These are phyloP conservation scores for Cryphonectria japonica DNA, from an alignment of 2,329 filamentous ascomycete species.

Conservation along the genomic window DNA sequence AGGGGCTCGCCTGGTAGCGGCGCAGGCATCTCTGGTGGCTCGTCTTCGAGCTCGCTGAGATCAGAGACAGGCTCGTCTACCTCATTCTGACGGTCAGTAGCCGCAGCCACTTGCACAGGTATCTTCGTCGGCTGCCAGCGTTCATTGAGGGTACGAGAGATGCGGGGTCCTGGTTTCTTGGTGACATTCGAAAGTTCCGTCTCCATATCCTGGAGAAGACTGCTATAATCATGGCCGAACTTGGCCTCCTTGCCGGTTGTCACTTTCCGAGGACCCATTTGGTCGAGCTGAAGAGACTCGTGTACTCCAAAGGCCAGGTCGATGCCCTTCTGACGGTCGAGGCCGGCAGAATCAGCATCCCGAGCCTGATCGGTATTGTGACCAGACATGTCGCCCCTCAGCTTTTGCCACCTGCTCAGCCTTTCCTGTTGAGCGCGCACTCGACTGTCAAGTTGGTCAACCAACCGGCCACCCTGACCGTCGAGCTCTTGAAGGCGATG, in stretches of 20 bases:
- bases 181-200: constrained; percentile 43
- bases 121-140: constrained; percentile 2
- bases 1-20: constrained; percentile 9
- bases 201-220: constrained; percentile 47
- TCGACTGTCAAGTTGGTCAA: constrained; percentile 73
- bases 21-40: constrained; percentile 36
- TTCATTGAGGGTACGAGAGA: constrained; percentile 30
- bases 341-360: constrained; percentile 32
- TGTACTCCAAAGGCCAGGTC: constrained; percentile 61
- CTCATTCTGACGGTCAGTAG: constrained; percentile 24
- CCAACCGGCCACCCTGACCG: constrained; percentile 50
- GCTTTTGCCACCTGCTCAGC: constrained; percentile 74
- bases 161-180: constrained; percentile 31
- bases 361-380: constrained; percentile 34
- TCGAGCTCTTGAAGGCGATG: constrained; percentile 62
- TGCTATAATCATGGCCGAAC: constrained; percentile 48
- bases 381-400: constrained; percentile 55
- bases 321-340: constrained; percentile 45
- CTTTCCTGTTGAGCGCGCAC: constrained; percentile 69
- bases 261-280: constrained; percentile 38
- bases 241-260: constrained; percentile 28
- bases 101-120: constrained; percentile 4
- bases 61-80: constrained; percentile 49
- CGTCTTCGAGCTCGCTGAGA: constrained; percentile 58
- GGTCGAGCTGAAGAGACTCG: constrained; percentile 50